Base-by-base conservation (phyloP, 306 rosid genomes). In the Cicer judaicum region DNA sequence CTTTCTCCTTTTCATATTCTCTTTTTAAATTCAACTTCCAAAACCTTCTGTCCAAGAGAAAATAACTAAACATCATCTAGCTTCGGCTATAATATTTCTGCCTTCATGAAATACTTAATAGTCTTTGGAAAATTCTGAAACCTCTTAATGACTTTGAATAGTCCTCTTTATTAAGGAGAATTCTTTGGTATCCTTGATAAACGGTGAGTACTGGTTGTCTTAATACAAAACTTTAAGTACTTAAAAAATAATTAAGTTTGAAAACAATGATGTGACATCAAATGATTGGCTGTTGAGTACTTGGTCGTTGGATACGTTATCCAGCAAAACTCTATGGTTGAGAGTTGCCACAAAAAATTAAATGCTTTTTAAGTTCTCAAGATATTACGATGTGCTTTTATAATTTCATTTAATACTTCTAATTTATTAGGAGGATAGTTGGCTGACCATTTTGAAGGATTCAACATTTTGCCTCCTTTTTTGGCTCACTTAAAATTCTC, bases 1-100 rank as follows among this genome's bases (percentile, higher is more conserved):
- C 55, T 74, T 54, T 76, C 70, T 63, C 68, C 70, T 16, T 79
- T 72, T n/a, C 59, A 44, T 41, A 57, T 70, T 50, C 48, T 6
- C 64, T 68, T 72, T 79, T 54, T 50, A 66, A 36, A 14, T 40
- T 71, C 74, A 13, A 59, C 60, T 83, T 49, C 56, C 55, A 55
- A 60, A 73, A 41, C 52, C 48, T 64, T 54, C 39, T 8, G 24
- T n/a, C 59, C 14, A 47, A 47, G 38, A 55, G 69, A 66, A 56
- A 55, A 42, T 62, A 36, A 68, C 64, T 66, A 19, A 34, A 42
- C 42, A 38, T 75, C 6, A 49, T 66, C 54, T 41, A 44, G 41
- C 73, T 71, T 72, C 67, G 34, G 71, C 50, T 67, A 16, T 18
- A 24, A 64, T 13, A 43, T 72, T 48, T 70, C 7, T 48, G 47